Evolutionary conservation across 176 grass and related monocot genomes (phyloP), one percentile per base, ranked within the genome.

Genomic region (Typha latifolia): DNA sequence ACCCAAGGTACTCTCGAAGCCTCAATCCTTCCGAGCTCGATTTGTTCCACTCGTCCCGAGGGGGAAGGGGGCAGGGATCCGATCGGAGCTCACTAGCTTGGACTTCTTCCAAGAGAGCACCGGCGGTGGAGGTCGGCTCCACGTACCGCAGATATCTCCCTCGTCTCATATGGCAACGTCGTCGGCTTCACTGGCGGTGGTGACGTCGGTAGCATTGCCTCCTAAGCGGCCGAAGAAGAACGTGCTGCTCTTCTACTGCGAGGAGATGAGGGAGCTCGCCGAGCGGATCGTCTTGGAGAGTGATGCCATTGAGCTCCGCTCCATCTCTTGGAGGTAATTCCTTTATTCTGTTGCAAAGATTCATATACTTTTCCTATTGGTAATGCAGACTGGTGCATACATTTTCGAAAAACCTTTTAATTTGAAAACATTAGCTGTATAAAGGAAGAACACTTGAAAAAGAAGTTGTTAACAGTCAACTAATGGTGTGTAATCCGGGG

Each of bases 231-330:
- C 70, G 68, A 89, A 70, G 80, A 91, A 96, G 85, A 77, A 84
- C 47, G 83, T 97, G 65, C 77, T 81, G 48, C 83, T 97, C 27
- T 92, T 97, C 73, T 97, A 92, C 78, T 97, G 89, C 70, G 77
- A 82, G 48, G 85, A 97, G 68, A 86, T 84, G 69, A 82, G 85
- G 81, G 85, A 87, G 48, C 89, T 97, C 19, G 89, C 94, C 31
- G 64, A 47, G 62, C 82, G 84, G 78, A 47, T 97, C 48, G 89
- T 84, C 32, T 77, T 53, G 61, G 64, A 72, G 24, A 88, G 82
- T 47, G 93, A 92, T 32, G 69, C 74, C 66, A 92, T 92, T 67
- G 18, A 84, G 63, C 94, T 97, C 70, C 85, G 77, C 62, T 84
- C 80, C 83, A 90, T 93, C 85, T 80, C 72, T 66, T 93, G 94